phyloP scores from a whole-genome alignment of 257 asterid genomes.

The Ilex asprella region DNA sequence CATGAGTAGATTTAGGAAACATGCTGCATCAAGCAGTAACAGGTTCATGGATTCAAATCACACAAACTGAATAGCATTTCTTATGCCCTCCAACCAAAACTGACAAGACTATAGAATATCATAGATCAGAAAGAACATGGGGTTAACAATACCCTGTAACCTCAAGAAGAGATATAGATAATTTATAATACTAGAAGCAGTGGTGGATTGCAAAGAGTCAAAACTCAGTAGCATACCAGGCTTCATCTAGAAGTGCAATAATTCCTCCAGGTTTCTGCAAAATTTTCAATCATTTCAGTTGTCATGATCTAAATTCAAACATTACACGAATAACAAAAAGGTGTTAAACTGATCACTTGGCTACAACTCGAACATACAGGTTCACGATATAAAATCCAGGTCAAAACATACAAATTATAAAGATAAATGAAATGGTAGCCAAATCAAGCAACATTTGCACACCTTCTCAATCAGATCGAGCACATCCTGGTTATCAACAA shows the following conservation, averaged over 20 bases:
- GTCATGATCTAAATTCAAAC: slow-evolving; percentile 4
- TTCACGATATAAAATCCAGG: too few species aligned
- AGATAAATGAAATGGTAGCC: background rate
- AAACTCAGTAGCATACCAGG: slow-evolving; percentile 55
- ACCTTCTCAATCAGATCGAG: slow-evolving; percentile 99
- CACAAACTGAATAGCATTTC: background rate
- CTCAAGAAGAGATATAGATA: slow-evolving; percentile 1
- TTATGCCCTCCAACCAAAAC: background rate
- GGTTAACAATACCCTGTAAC: background rate
- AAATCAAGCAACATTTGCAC: slow-evolving; percentile 8
- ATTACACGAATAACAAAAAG: background rate
- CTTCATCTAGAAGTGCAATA: slow-evolving; percentile 95
- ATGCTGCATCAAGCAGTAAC: slow-evolving; percentile 55
- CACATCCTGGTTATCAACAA: slow-evolving; percentile 99
- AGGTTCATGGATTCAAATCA: slow-evolving; percentile 7
- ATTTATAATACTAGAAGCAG: too few species aligned
- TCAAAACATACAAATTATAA: too few species aligned
- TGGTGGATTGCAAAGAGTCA: slow-evolving; percentile 2
- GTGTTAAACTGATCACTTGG: background rate
- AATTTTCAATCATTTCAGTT: background rate
- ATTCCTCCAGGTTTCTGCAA: slow-evolving; percentile 99
- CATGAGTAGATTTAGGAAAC: slow-evolving; percentile 99
- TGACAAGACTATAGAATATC: background rate
- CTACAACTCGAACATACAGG: background rate
- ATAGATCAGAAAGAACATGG: background rate